Base-by-base conservation (phyloP, 331 rosid species). In the Telfairia occidentalis region DNA sequence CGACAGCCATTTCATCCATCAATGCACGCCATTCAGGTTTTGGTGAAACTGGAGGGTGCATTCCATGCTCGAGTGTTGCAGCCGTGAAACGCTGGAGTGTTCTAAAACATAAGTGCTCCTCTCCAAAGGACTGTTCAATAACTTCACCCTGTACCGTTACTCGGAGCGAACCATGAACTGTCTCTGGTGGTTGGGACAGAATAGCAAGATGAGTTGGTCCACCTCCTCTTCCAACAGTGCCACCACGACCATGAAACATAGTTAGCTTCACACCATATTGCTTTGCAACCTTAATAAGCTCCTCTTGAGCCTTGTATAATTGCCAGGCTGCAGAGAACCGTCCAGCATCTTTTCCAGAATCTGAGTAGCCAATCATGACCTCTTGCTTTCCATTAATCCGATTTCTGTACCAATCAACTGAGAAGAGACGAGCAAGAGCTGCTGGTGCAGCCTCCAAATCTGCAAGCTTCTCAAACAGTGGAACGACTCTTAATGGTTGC, bases 131-230 rank as follows among this genome's bases (percentile, higher is more conserved):
- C 72, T 91, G 96, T 85, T 94, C 98, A 70, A 94, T 94, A 45
- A 94, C 99, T 82, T 95, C 99, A 54, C 99, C 99, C 81, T 95
- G 99, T 49, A 95, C 97, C 0, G 99, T 95, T 35, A 95, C 99
- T 70, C 97, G 99, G 76, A 95, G 96, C 1, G 97, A 95, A 75
- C 99, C 99, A 1, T 92, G 97, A 83, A 95, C 72, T 0, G 99
- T 95, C 1, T 95, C 99, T 0, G 99, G 99, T 19, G 99, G 99
- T 57, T 95, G 97, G 77, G 99, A 95, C 80, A 95, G 81, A 78
- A 95, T 95, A 78, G 99, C 99, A 77, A 95, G 97, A 86, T 95
- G 99, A 79, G 96, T 91, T 35, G 99, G 99, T 5, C 99, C 99
- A 18, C 99, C 99, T 79, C 99, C 97, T 82, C 99, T 85, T 76